phyloP scores from a whole-genome alignment of 345 rosid species.

The Adansonia digitata region DNA sequence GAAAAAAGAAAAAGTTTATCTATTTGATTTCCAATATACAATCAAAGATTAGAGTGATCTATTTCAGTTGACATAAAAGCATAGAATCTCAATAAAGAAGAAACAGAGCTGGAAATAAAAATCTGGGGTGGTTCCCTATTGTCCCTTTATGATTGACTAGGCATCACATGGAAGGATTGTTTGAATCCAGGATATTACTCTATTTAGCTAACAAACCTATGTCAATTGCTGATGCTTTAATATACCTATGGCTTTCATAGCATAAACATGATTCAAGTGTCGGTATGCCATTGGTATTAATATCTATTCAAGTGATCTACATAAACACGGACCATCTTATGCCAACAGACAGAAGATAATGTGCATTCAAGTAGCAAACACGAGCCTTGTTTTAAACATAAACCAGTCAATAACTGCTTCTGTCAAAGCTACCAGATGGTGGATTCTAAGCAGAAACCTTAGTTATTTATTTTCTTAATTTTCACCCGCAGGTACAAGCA shows the following conservation, averaged over 20 bases:
- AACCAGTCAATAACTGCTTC: neutral
- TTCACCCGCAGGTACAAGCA: neutral
- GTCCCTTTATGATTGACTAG: neutral
- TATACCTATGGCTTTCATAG: neutral
- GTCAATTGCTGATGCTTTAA: neutral
- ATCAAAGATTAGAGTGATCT: neutral
- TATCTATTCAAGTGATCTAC: neutral
- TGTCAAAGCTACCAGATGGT: neutral
- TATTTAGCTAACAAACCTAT: neutral
- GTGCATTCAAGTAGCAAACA: neutral
- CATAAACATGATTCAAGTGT: neutral
- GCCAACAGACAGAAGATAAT: neutral
- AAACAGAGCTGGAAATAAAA: neutral
- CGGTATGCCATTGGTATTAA: neutral
- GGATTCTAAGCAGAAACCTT: neutral
- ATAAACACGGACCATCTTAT: neutral
- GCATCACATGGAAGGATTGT: constrained; percentile 2
- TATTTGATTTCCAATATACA: neutral
- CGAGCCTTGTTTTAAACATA: neutral
- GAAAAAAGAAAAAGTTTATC: neutral
- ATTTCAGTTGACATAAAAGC: neutral
- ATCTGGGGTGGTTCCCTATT: neutral
- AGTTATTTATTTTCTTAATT: neutral
- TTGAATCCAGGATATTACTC: neutral
- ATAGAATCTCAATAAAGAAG: neutral